Conservation (phyloP, 345 rosid genomes). For the Lepidium africanum region DNA sequence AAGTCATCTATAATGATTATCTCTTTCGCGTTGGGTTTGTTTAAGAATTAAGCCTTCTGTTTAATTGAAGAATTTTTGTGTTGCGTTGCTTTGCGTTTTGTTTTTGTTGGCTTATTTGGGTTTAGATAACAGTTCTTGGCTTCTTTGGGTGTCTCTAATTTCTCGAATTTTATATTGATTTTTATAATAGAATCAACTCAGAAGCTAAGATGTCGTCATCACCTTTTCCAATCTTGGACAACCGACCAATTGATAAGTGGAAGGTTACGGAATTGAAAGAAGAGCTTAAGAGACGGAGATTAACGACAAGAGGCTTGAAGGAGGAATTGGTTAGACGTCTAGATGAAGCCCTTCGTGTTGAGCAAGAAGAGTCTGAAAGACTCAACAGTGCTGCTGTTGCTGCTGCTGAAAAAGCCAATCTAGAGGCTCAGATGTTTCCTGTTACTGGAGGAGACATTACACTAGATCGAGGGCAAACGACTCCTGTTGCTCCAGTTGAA, state of each 20-base stretch:
- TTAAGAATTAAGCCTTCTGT: not conserved
- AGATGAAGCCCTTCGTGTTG: constrained; percentile 61
- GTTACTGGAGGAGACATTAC: not conserved
- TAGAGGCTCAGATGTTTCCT: not conserved
- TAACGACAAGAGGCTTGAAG: constrained; percentile 71
- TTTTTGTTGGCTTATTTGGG: not conserved
- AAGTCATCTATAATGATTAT: not conserved
- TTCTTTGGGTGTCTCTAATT: not conserved
- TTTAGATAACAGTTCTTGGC: not conserved
- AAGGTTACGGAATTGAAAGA: constrained; percentile 92
- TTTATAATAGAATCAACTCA: not conserved
- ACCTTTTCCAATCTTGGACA: constrained; percentile 55
- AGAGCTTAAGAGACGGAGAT: constrained; percentile 74
- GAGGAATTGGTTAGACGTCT: constrained; percentile 78
- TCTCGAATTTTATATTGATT: not conserved
- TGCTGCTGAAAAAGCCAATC: constrained; percentile 31
- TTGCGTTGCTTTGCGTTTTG: not conserved
- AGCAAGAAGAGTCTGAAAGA: constrained; percentile 46
- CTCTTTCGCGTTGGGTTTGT: not conserved
- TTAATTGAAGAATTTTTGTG: not conserved
- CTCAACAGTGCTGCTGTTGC: constrained; percentile 10
- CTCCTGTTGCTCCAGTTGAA: constrained; percentile 10
- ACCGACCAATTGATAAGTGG: constrained; percentile 84
- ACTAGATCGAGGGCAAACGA: constrained; percentile 3
- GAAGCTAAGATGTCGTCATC: constrained; percentile 58